A percentile compares a stretch with the other conserved stretches of the same genome.
Conservation (phyloP, 257 asterid genomes). For the Verbena officinalis region DNA sequence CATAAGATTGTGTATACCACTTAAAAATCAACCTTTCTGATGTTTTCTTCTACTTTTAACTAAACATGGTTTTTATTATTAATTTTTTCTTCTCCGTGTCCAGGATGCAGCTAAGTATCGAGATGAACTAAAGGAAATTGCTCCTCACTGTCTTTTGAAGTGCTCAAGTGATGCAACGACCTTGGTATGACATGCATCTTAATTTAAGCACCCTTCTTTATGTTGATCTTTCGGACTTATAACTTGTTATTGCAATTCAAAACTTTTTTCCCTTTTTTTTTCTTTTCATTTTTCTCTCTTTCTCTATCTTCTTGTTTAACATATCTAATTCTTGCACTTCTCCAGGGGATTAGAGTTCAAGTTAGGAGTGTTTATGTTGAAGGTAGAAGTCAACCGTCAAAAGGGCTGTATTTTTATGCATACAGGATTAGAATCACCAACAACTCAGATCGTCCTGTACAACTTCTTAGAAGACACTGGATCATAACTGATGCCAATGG, state of each 20-base stretch:
- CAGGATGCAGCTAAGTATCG: conserved; percentile 74
- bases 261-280: not conserved
- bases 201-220: not conserved
- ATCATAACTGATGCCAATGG: conserved; percentile 83
- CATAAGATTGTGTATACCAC: too few relatives aligned
- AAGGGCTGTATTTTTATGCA: conserved; percentile 77
- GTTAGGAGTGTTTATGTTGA: conserved; percentile 85
- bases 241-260: not conserved
- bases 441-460: conserved; percentile 82
- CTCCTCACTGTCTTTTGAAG: conserved; percentile 65
- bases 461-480: conserved; percentile 94
- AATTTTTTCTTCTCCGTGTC: conserved; percentile 7
- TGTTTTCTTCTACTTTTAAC: not conserved
- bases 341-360: conserved; percentile 83
- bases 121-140: conserved; percentile 64
- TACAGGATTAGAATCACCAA: conserved; percentile 83
- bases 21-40: too few relatives aligned
- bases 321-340: conserved; percentile 14
- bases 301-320: not conserved
- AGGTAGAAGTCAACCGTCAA: conserved; percentile 81
- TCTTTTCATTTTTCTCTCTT: not conserved
- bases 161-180: conserved; percentile 86
- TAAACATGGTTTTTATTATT: not conserved
- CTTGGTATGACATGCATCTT: conserved; percentile 50
- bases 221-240: not conserved